Evolutionary conservation across 768 basidiomycete species (phyloP).

Genomic region (Xerocomus potaroensis): DNA sequence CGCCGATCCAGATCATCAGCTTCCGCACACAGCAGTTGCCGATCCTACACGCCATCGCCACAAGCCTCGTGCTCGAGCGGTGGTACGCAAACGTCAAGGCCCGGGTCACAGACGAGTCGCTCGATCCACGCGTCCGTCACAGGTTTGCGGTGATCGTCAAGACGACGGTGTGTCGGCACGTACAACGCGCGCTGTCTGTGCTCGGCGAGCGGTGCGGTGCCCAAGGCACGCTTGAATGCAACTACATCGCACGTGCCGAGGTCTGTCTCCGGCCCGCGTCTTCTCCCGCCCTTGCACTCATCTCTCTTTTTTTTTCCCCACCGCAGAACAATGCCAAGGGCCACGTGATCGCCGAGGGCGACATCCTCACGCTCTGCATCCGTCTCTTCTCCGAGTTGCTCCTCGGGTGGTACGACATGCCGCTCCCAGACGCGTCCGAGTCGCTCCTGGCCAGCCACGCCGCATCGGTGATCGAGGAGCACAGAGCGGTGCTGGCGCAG

Average conservation of each 20-base stretch:
- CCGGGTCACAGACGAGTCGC: conserved; percentile 34
- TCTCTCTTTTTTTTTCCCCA: too few species aligned
- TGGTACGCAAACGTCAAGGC: conserved; percentile 41
- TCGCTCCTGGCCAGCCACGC: conserved; percentile 54
- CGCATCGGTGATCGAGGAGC: conserved; percentile 43
- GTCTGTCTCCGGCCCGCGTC: conserved; percentile 38
- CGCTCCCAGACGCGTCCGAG: conserved; percentile 39
- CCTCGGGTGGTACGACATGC: conserved; percentile 50
- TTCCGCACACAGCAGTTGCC: conserved; percentile 68
- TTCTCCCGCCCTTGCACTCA: too few species aligned
- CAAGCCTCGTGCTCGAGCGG: conserved; percentile 46
- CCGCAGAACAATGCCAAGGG: conserved; percentile 36
- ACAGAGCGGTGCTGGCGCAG: conserved; percentile 35
- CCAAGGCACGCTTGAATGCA: conserved; percentile 61
- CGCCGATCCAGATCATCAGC: conserved; percentile 49
- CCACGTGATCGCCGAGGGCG: conserved; percentile 55
- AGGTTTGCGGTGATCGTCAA: conserved; percentile 55
- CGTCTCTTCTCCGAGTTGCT: conserved; percentile 58
- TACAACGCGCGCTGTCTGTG: conserved; percentile 46
- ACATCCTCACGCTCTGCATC: conserved; percentile 48
- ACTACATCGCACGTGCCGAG: conserved; percentile 54
- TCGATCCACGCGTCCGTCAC: conserved; percentile 48
- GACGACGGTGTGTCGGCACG: conserved; percentile 50
- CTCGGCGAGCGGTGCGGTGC: conserved; percentile 65
- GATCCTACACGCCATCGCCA: conserved; percentile 48